phyloP scores from a whole-genome alignment of 352 stramenopile genomes.

The Phytopythium oedochilum region DNA sequence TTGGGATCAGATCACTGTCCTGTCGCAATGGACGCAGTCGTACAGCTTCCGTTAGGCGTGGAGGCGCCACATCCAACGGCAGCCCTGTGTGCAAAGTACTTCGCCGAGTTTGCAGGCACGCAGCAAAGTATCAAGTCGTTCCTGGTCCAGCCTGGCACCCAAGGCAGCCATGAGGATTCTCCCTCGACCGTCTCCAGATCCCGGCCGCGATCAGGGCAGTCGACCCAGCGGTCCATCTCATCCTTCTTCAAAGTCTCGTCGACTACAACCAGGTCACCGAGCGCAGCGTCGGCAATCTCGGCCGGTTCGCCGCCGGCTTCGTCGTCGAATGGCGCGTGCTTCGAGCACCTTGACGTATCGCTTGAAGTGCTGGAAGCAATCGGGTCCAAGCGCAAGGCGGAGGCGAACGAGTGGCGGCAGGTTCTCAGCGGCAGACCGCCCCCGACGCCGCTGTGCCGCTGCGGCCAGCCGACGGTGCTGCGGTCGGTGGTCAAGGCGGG shows the following conservation, averaged over 20 bases:
- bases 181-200: background rate
- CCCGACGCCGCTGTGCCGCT: constrained; percentile 61
- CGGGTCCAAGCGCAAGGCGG: constrained; percentile 28
- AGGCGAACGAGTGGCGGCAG: constrained; percentile 48
- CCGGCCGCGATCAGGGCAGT: background rate
- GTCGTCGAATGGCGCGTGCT: background rate
- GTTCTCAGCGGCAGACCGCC: constrained; percentile 59
- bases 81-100: constrained; percentile 65
- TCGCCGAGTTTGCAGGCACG: constrained; percentile 67
- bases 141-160: constrained; percentile 7
- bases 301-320: constrained; percentile 1
- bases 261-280: constrained; percentile 4
- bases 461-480: constrained; percentile 60
- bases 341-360: background rate
- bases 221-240: constrained; percentile 30
- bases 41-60: constrained; percentile 22
- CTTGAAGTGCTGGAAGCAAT: constrained; percentile 8
- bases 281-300: background rate
- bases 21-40: constrained; percentile 39
- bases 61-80: constrained; percentile 18
- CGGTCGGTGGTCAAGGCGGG: constrained; percentile 74
- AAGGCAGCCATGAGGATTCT: background rate
- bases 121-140: constrained; percentile 67
- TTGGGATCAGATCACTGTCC: constrained; percentile 79
- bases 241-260: constrained; percentile 37